Evolutionary conservation across 2,329 filamentous ascomycete species (phyloP), one percentile per base, ranked within the genome.

Genomic region (Cordyceps pruinosa): DNA sequence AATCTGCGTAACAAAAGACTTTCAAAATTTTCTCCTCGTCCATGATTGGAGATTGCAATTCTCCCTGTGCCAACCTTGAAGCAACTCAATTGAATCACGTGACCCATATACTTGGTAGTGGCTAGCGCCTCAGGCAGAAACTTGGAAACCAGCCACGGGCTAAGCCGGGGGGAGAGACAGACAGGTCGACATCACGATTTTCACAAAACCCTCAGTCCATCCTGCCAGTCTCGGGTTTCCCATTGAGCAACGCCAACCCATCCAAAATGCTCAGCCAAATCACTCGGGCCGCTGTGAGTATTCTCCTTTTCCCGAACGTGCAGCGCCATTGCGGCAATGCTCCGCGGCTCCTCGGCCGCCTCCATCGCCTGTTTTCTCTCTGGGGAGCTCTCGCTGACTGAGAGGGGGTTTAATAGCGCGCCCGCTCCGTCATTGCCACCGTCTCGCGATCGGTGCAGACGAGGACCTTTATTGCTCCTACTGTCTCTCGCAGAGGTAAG

Each of bases 401-500:
- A 68, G 64, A 62, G 61, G 60, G 56, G 39, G 15, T 26, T 66
- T 63, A 69, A 77, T 77, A 77, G 77, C 75, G 75, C 76, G 76
- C 76, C 73, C 69, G 75, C 67, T 75, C 75, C 70, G 74, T 74
- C 69, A 72, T 76, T 70, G 74, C 75, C 71, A 66, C 68, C 72
- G 78, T 70, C 68, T 77, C 67, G 75, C 77, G 69, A 71, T 72
- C 69, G 72, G 66, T 73, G 69, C 77, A 78, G 70, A 72, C 73
- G 69, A 78, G 82, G 69, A 75, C 75, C 68, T 84, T 84, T 70
- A 81, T 84, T 66, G 80, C 77, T 67, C 81, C 82, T 61, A 84
- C 82, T 54, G 76, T 83, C 65, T 80, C 81, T 62, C 77, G 82
- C 71, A 77, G 80, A 80, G 81, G 82, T 85, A 79, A 73, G 82